phyloP scores from a whole-genome alignment of 1,139 yeast species.

The Geotrichum candidum region DNA sequence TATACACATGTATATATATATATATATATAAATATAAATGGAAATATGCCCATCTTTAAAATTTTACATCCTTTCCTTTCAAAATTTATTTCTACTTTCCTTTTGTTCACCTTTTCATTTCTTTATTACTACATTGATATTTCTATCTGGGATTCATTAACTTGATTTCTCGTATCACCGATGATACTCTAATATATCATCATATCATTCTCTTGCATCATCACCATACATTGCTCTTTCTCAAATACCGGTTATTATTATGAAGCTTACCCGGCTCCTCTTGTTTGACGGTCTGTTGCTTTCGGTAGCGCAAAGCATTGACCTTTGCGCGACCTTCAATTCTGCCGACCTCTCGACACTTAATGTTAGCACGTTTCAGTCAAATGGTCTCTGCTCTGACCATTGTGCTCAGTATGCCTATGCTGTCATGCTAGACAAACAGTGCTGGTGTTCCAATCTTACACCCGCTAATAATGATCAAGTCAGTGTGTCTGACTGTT shows the following conservation, averaged over 20 bases:
- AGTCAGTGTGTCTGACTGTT: conserved; percentile 39
- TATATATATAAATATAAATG: no score
- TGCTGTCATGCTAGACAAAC: conserved; percentile 47
- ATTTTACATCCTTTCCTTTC: neutral
- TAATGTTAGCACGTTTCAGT: conserved; percentile 38
- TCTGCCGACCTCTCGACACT: conserved; percentile 33
- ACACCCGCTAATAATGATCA: conserved; percentile 40
- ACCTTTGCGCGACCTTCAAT: conserved; percentile 46
- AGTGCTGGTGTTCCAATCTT: conserved; percentile 59
- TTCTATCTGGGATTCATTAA: neutral
- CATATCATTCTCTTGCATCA: neutral
- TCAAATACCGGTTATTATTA: neutral
- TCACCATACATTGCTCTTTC: neutral
- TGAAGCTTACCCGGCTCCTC: neutral
- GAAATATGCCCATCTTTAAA: no score
- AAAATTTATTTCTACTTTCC: neutral
- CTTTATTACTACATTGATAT: neutral
- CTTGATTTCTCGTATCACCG: neutral
- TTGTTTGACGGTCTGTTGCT: neutral
- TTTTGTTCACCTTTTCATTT: neutral
- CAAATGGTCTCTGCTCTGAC: conserved; percentile 51
- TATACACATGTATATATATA: no score
- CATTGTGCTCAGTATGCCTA: conserved; percentile 50
- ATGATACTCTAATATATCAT: neutral
- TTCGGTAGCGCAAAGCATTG: conserved; percentile 11